phyloP scores from a whole-genome alignment of 495 filamentous ascomycete genomes.

The Podospora sp. region DNA sequence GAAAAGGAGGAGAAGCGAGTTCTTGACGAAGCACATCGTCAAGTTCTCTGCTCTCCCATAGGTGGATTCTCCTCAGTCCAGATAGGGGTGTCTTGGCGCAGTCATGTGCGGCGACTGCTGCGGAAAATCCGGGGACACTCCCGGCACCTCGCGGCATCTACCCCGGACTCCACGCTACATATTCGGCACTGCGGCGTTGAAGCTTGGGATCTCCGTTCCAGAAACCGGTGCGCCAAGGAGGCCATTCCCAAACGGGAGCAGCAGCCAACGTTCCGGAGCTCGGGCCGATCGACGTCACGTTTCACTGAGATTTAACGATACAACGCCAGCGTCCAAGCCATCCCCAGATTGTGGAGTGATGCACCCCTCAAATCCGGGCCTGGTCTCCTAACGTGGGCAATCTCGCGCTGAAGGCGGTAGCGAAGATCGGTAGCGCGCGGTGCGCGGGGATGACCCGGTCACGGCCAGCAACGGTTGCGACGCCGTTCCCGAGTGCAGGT shows the following conservation, averaged over 20 bases:
- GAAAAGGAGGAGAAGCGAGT: background rate
- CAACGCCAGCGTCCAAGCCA: background rate
- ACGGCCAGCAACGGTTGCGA: background rate
- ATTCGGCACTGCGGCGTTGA: background rate
- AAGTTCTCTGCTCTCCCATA: background rate
- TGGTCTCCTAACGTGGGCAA: background rate
- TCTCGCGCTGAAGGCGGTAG: background rate
- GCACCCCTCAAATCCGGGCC: background rate
- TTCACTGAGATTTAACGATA: background rate
- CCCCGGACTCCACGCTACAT: background rate
- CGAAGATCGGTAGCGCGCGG: background rate
- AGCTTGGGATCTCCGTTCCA: background rate
- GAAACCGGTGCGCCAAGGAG: background rate
- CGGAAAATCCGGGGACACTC: background rate
- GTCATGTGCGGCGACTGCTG: background rate
- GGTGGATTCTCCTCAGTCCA: background rate
- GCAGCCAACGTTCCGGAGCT: background rate
- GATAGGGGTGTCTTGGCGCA: background rate
- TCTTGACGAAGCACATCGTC: background rate
- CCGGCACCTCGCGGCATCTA: background rate
- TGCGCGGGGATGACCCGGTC: background rate
- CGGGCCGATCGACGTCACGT: background rate
- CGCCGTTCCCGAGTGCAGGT: background rate
- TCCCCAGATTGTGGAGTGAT: background rate
- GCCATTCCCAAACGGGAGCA: background rate